A percentile compares a stretch with the other conserved stretches of the same genome.
phyloP scores from a whole-genome alignment of 176 grass and related monocot genomes.

The Lolium rigidum region DNA sequence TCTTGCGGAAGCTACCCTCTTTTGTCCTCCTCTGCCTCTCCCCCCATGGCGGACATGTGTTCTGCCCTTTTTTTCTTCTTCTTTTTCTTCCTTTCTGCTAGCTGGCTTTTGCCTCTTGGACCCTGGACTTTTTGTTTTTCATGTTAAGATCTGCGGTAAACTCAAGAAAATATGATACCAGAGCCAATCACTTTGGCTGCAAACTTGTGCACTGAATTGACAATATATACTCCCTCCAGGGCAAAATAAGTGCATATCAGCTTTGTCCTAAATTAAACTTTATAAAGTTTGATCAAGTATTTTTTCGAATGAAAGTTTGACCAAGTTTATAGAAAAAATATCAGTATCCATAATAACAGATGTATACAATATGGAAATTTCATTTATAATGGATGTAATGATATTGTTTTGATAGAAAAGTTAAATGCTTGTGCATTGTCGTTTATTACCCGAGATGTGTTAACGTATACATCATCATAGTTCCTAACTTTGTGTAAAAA shows the following conservation, averaged over 20 bases:
- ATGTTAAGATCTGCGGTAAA: not conserved
- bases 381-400: not conserved
- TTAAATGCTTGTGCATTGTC: not conserved
- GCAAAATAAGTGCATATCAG: not conserved
- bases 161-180: not conserved
- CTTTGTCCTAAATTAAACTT: not conserved
- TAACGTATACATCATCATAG: not conserved
- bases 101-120: conserved; percentile 5
- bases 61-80: conserved; percentile 15
- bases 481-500: not conserved
- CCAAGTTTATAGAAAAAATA: not conserved
- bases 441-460: not conserved
- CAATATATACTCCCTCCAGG: not conserved
- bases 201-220: not conserved
- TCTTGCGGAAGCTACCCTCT: conserved; percentile 54
- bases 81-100: not conserved
- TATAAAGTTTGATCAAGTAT: not conserved
- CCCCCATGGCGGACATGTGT: conserved; percentile 35
- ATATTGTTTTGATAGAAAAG: not conserved
- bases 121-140: not conserved
- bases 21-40: conserved; percentile 46
- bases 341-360: not conserved
- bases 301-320: not conserved
- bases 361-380: not conserved
- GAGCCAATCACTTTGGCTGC: not conserved